phyloP scores from a whole-genome alignment of 106 monocot genomes.

The Narthecium ossifragum region DNA sequence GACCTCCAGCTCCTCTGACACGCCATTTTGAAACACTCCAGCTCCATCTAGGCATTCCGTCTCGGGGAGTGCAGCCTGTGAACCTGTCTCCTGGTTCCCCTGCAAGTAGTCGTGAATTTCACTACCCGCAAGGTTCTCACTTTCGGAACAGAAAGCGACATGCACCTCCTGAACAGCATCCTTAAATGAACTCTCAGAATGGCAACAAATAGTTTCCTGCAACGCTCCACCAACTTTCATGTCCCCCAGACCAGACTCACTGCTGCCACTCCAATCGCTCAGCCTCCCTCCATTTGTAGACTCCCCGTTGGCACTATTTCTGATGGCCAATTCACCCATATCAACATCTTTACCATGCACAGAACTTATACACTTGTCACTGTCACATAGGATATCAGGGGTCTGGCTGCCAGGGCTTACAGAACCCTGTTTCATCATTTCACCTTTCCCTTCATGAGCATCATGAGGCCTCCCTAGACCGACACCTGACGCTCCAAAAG shows the following conservation, averaged over 20 bases:
- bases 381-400: not conserved
- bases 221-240: no score
- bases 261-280: no score
- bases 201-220: constrained; percentile 1
- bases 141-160: not conserved
- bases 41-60: constrained; percentile 2
- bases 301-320: not conserved
- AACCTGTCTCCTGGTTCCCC: not conserved
- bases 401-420: not conserved
- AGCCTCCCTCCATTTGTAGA: no score
- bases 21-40: constrained; percentile 10
- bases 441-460: not conserved
- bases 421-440: not conserved
- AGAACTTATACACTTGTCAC: no score
- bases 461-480: not conserved
- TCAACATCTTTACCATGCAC: no score
- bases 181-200: constrained; percentile 1
- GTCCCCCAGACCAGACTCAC: no score
- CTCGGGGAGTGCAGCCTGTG: not conserved
- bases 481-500: not conserved
- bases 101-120: not conserved
- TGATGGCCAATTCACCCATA: not conserved
- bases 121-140: constrained; percentile 1
- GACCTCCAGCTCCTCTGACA: constrained; percentile 24
- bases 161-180: not conserved